These are phyloP conservation scores for Suhomyces choctaworum DNA, from an alignment of 1,139 yeast species.

Conservation along the genomic window DNA sequence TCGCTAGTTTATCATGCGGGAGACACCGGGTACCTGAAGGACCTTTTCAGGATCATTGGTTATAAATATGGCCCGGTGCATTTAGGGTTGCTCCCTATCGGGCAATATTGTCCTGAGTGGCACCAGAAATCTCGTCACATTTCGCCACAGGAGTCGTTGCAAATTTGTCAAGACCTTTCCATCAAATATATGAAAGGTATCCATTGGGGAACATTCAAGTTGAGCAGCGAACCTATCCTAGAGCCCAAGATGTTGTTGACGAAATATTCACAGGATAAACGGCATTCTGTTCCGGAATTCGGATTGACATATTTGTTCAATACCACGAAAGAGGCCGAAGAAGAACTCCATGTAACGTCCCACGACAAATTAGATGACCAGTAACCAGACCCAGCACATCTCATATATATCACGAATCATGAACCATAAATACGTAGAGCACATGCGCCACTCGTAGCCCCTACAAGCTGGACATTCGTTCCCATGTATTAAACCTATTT, in stretches of 20 bases:
- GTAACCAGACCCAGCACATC: not conserved
- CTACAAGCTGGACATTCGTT: too few relatives aligned
- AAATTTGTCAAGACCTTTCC: slow-evolving; percentile 62
- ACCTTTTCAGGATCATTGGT: slow-evolving; percentile 65
- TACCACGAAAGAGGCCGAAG: slow-evolving; percentile 16
- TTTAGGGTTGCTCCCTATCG: slow-evolving; percentile 83
- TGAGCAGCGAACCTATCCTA: slow-evolving; percentile 82
- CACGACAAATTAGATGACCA: slow-evolving; percentile 1
- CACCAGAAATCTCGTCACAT: slow-evolving; percentile 89
- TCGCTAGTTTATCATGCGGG: slow-evolving; percentile 89
- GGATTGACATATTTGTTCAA: slow-evolving; percentile 45
- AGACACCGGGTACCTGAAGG: slow-evolving; percentile 85
- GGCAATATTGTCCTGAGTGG: slow-evolving; percentile 95
- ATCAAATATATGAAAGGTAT: slow-evolving; percentile 75
- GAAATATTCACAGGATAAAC: slow-evolving; percentile 27
- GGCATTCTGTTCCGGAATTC: slow-evolving; percentile 39
- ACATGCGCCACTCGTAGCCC: not conserved
- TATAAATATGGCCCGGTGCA: slow-evolving; percentile 61
- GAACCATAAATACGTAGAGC: too few relatives aligned
- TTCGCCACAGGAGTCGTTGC: slow-evolving; percentile 73
- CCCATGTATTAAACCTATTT: slow-evolving; percentile 8
- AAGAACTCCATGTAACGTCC: slow-evolving; percentile 7
- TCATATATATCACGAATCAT: not conserved
- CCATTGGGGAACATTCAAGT: slow-evolving; percentile 94
- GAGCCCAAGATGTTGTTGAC: slow-evolving; percentile 64